phyloP scores from a whole-genome alignment of 2,329 filamentous ascomycete species.

The Penicillium sp. region DNA sequence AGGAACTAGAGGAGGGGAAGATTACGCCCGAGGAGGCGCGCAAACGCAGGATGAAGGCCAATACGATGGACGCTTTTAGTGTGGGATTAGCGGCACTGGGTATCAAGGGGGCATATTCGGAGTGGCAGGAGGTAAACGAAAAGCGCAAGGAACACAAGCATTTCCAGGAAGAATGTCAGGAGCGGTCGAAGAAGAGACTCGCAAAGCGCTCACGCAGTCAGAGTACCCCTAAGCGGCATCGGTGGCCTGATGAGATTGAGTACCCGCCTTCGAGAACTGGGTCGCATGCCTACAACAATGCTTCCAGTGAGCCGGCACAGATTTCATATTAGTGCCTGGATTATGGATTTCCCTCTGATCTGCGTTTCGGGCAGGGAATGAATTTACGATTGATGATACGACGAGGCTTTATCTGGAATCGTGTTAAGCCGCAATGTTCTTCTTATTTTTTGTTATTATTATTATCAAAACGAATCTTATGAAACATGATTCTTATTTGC shows the following conservation, averaged over 20 bases:
- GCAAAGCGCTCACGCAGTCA: constrained; percentile 34
- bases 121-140: constrained; percentile 69
- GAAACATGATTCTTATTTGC: not conserved
- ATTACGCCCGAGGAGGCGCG: constrained; percentile 63
- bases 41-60: constrained; percentile 63
- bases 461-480: not conserved
- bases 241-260: constrained; percentile 36
- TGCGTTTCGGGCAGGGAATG: not conserved
- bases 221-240: constrained; percentile 4
- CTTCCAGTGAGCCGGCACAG: not conserved
- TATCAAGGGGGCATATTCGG: constrained; percentile 65
- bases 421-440: not conserved
- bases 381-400: not conserved
- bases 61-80: constrained; percentile 64
- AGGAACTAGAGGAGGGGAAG: constrained; percentile 62
- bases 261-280: constrained; percentile 9
- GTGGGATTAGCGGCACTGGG: constrained; percentile 67
- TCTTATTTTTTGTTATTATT: not conserved
- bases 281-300: not conserved
- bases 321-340: constrained; percentile 19
- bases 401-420: not conserved
- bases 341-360: not conserved
- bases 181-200: constrained; percentile 50
- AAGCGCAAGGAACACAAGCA: constrained; percentile 58
- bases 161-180: constrained; percentile 51